Percentiles rank a stretch among this genome's conserved stretches.
phyloP scores from a whole-genome alignment of 2,329 filamentous ascomycete genomes.

The Diaporthe sp. region DNA sequence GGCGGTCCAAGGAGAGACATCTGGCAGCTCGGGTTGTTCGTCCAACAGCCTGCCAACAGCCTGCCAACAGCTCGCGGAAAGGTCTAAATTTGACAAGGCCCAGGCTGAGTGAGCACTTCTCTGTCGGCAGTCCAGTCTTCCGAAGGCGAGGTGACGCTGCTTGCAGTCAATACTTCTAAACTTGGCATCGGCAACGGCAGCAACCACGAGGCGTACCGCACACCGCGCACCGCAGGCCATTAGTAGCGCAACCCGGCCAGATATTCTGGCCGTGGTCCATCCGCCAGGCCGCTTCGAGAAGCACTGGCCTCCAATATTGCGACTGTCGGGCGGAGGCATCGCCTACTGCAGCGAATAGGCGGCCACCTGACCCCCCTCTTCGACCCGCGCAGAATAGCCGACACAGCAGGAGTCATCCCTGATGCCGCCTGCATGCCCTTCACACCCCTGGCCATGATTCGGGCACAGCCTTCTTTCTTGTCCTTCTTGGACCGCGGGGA shows the following conservation, averaged over 20 bases:
- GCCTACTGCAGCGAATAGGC: conserved; percentile 22
- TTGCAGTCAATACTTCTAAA: conserved; percentile 26
- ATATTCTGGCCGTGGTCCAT: conserved; percentile 20
- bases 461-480: conserved; percentile 17
- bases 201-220: conserved; percentile 9
- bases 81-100: conserved; percentile 9
- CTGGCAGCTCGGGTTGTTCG: not conserved
- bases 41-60: not conserved
- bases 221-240: conserved; percentile 3
- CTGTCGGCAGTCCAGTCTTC: conserved; percentile 12
- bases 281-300: conserved; percentile 30
- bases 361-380: conserved; percentile 12
- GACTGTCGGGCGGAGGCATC: conserved; percentile 32
- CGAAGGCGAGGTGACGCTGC: conserved; percentile 16
- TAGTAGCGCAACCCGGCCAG: conserved; percentile 20
- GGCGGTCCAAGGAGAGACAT: conserved; percentile 1
- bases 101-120: conserved; percentile 26
- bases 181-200: conserved; percentile 18
- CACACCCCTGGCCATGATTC: conserved; percentile 5
- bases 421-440: conserved; percentile 14
- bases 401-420: conserved; percentile 22
- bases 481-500: not conserved
- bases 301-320: conserved; percentile 29
- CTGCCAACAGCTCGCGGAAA: not conserved
- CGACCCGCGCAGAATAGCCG: conserved; percentile 20